Base-by-base conservation (phyloP, 768 basidiomycete species). In the Saitozyma podzolica region DNA sequence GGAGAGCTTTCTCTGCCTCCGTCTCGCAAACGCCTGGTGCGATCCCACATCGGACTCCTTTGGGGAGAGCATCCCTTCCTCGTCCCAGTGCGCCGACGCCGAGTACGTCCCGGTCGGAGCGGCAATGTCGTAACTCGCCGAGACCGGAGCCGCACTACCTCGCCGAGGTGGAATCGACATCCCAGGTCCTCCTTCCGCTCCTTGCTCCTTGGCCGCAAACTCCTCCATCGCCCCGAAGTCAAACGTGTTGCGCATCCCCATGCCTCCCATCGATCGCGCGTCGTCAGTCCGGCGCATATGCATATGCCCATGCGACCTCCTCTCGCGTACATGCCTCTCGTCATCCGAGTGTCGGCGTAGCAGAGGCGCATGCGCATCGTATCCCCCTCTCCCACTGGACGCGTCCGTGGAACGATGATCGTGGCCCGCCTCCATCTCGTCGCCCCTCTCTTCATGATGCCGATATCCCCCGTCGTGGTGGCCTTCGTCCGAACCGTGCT, bases 1-100 rank as follows among this genome's bases (percentile, higher is more conserved):
- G 67, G 90, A 92, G 59, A 95, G 83, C 72, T 93, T 95, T 52
- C 95, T 88, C 63, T 90, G 88, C 48, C 91, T 87, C 3, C 86
- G 74, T 1, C 84, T 79, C 20, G 73, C 71, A 63, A 79, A 64
- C 8, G 57, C 17, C 45, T 67, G 51, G 53, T 62, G 43, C 9
- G 60, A 54, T 3, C 59, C 61, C 7, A 54, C 51, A 10, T 66
- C 70, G 41, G 54, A 56, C n/a, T 62, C 62, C 45, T 62, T 62
- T 52, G 67, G 65, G 20, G 69, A 70, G 16, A 66, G 65, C 3
- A 58, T 53, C 14, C 40, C 20, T 11, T 58, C 56, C 16, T 75
- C 69, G 42, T 74, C 74, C 5, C 64, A 67, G 48, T 61, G 72
- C 7, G 65, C 65, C 4, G 68, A 65, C 13, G 11, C 45, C 2